Percentiles rank a stretch among this genome's conserved stretches.
phyloP scores from a whole-genome alignment of 768 basidiomycete genomes.

The Pilatotrama ljubarskyi region DNA sequence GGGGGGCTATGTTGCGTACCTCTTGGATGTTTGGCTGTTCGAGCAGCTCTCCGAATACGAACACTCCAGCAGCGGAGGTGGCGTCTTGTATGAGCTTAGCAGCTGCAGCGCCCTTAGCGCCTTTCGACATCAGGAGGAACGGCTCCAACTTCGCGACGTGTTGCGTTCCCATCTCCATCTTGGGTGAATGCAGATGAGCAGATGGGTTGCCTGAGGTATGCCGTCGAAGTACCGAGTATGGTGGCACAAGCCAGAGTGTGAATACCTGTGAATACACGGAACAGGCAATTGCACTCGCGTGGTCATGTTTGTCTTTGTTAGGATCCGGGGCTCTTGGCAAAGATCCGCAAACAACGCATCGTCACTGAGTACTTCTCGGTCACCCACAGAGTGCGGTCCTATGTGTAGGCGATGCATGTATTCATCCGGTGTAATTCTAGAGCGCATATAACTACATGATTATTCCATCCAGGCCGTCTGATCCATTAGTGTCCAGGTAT shows the following conservation, averaged over 20 bases:
- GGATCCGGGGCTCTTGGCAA: conserved; percentile 7
- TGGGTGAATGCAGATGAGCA: not conserved
- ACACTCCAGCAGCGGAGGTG: conserved; percentile 86
- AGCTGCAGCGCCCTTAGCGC: conserved; percentile 88
- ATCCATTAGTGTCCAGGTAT: too few species aligned
- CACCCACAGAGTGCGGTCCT: too few species aligned
- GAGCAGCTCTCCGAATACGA: conserved; percentile 88
- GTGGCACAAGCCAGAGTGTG: not conserved
- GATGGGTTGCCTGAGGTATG: conserved; percentile 2
- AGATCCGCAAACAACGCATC: not conserved
- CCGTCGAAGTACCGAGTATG: not conserved
- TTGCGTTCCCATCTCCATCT: conserved; percentile 65
- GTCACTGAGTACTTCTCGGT: too few species aligned
- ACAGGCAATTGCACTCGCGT: not conserved
- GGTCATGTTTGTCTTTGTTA: conserved; percentile 15
- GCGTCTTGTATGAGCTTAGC: conserved; percentile 88
- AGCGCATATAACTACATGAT: too few species aligned
- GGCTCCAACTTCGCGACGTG: conserved; percentile 79
- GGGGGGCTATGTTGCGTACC: conserved; percentile 42
- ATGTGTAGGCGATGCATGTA: too few species aligned
- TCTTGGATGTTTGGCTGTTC: conserved; percentile 83
- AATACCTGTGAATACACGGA: not conserved
- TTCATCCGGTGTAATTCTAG: too few species aligned
- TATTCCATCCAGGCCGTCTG: too few species aligned
- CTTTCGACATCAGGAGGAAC: conserved; percentile 88